Evolutionary conservation across 108 stramenopile genomes (phyloP), one percentile per base, ranked within the genome.

Genomic region (Discostella stelligeroides): DNA sequence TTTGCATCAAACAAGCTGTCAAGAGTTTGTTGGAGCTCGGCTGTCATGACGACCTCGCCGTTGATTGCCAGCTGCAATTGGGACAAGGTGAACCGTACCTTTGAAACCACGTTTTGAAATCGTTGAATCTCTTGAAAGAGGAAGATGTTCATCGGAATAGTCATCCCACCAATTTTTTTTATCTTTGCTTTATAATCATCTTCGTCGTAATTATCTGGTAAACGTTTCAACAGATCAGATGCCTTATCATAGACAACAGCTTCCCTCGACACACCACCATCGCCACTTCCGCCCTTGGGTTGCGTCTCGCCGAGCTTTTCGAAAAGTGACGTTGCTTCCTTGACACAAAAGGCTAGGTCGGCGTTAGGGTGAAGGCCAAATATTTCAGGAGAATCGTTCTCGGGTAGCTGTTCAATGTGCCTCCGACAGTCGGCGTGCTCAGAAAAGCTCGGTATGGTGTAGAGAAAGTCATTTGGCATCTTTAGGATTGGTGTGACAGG

Each of bases 311-410:
- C 85, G 4, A 96, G 79, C 0, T 92, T 93, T 47, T 79, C 61
- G 81, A 96, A 84, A 24, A 96, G 56, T 28, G 88, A 65, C 25
- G 64, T 89, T 41, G 93, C 91, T 64, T 94, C 94, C 57, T 94
- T 92, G 18, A 90, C 86, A 8, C 91, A 79, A 75, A 90, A 94
- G 0, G 94, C 92, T n/a, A 96, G 73, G 61, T 96, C 96, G 13
- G 96, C 96, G 81, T 95, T 96, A 25, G 96, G 96, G 67, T 96
- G 96, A 45, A 96, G 82, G 24, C 96, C 96, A 79, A 95, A 96
- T 54, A 96, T 88, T 76, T 95, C 96, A 13, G 96, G 94, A 7
- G 90, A 85, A 53, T 96, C 96, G 57, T 88, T 86, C 50, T 96
- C 96, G 1, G 94, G 92, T 57, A 95, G 88, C 25, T 62, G 25